phyloP scores from a whole-genome alignment of 208 protist species.

The Strigomonas culicis region DNA sequence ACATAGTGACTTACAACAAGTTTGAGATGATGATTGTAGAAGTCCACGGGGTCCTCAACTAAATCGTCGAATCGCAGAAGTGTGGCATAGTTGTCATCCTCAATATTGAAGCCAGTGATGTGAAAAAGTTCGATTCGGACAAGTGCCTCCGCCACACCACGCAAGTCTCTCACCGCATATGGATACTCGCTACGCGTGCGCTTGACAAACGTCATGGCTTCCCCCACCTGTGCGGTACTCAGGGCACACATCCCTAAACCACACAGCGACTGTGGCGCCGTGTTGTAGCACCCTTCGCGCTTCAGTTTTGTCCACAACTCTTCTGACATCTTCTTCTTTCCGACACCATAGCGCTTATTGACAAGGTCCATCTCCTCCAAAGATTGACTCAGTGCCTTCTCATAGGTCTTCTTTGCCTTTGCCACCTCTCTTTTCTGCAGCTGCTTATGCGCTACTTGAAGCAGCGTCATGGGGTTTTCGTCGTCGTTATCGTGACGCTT shows the following conservation, averaged over 20 bases:
- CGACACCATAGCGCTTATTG: slow-evolving; percentile 52
- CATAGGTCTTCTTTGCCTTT: slow-evolving; percentile 68
- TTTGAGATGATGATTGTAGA: slow-evolving; percentile 75
- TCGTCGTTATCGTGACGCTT: slow-evolving; percentile 78
- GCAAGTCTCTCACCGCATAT: slow-evolving; percentile 65
- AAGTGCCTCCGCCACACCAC: slow-evolving; percentile 69
- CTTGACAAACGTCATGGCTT: slow-evolving; percentile 38
- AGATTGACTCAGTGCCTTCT: slow-evolving; percentile 55
- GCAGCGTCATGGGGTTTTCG: slow-evolving; percentile 85
- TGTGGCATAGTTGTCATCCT: slow-evolving; percentile 74
- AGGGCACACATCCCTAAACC: slow-evolving; percentile 80
- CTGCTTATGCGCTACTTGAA: slow-evolving; percentile 59
- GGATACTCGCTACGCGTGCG: slow-evolving; percentile 65
- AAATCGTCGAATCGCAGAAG: slow-evolving; percentile 76
- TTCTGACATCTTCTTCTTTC: slow-evolving; percentile 63
- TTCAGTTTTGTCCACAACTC: slow-evolving; percentile 67
- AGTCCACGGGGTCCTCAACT: slow-evolving; percentile 44
- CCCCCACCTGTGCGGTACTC: slow-evolving; percentile 34
- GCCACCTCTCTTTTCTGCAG: slow-evolving; percentile 62
- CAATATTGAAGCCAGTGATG: slow-evolving; percentile 55
- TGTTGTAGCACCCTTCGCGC: slow-evolving; percentile 79
- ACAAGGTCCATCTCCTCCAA: slow-evolving; percentile 44
- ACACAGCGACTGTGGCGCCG: slow-evolving; percentile 67
- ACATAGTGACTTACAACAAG: slow-evolving; percentile 68
- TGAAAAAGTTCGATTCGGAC: slow-evolving; percentile 79